Base-by-base conservation (phyloP, 2,329 filamentous ascomycete genomes). In the Colletotrichum sp. region DNA sequence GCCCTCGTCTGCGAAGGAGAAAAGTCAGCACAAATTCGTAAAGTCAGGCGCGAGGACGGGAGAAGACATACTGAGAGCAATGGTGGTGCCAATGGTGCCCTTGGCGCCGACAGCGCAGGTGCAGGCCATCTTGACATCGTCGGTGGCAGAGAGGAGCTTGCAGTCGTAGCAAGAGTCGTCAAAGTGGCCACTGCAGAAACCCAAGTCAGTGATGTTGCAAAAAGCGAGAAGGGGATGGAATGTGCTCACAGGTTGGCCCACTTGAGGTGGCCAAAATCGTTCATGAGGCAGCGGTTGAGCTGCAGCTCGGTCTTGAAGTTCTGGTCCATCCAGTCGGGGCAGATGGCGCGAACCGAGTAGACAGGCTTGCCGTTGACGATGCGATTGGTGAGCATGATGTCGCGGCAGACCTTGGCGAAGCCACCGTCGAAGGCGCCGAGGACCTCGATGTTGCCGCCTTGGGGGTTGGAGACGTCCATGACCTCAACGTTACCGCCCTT, bases 221-320 rank as follows among this genome's bases (percentile, higher is more conserved):
- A 8, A 34, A 24, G 24, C 15, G 32, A 43, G 24, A 8, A 32
- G 7, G 5, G 15, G 1, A 12, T 5, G 32, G 18, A 9, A 10
- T 64, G 26, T 21, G 18, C 64, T 52, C 30, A 72, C 71, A 74
- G 57, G 36, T 71, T 52, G 59, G 72, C 70, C 68, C 72, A 74
- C 32, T 43, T 66, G 55, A 72, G 36, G 15, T 74, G 43, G 30
- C 77, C 77, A 18, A 67, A 67, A 28, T 71, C 61, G 24, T 77
- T 77, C 65, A 63, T 63, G 43, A 77, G 36, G 63, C 77, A 77
- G 43, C 60, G 69, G 61, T 77, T 72, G 48, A 75, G 77, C 52
- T 77, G 73, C 24, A 74, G 59, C 6, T 39, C 43, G 9, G 73
- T 71, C 43, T 76, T 61, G 21, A 64, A 72, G 15, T 60, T 65